Percentiles rank a stretch among this genome's conserved stretches.
Evolutionary conservation across 768 basidiomycete genomes (phyloP).

Genomic region (Suillus paluster): DNA sequence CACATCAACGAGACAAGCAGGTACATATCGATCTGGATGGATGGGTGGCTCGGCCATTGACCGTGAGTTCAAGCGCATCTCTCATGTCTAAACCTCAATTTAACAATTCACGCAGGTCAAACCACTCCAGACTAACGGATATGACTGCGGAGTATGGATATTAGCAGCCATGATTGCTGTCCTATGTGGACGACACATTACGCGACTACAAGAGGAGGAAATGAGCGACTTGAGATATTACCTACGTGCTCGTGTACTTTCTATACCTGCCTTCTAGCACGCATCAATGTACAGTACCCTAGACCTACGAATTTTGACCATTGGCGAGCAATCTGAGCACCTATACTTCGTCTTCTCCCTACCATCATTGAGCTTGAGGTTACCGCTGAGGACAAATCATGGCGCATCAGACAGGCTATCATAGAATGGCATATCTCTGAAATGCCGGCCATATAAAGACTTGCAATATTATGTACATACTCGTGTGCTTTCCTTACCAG

Average conservation of each 20-base stretch:
- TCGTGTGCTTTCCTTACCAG: too few relatives aligned
- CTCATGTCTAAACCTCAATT: neutral
- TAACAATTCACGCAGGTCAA: neutral
- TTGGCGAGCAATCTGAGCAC: too few relatives aligned
- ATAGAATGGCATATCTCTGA: too few relatives aligned
- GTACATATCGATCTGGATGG: conserved; percentile 9
- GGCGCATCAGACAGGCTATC: too few relatives aligned
- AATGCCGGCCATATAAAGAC: too few relatives aligned
- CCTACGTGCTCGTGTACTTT: neutral
- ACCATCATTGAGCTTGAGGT: too few relatives aligned
- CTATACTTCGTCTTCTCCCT: too few relatives aligned
- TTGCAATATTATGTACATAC: too few relatives aligned
- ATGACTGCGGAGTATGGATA: conserved; percentile 33
- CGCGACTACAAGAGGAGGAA: conserved; percentile 13
- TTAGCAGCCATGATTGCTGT: conserved; percentile 26
- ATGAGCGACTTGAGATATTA: neutral
- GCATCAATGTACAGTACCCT: too few relatives aligned
- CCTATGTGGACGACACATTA: conserved; percentile 17
- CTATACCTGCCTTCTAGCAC: neutral
- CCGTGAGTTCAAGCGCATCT: neutral
- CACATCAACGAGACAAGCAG: neutral
- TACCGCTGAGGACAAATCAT: too few relatives aligned
- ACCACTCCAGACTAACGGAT: conserved; percentile 20
- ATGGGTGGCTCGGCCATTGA: conserved; percentile 2
- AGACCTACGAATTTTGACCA: neutral